These are phyloP conservation scores for Cutaneotrichosporon sp. DNA, from an alignment of 1,284 basidiomycete genomes.

Conservation along the genomic window DNA sequence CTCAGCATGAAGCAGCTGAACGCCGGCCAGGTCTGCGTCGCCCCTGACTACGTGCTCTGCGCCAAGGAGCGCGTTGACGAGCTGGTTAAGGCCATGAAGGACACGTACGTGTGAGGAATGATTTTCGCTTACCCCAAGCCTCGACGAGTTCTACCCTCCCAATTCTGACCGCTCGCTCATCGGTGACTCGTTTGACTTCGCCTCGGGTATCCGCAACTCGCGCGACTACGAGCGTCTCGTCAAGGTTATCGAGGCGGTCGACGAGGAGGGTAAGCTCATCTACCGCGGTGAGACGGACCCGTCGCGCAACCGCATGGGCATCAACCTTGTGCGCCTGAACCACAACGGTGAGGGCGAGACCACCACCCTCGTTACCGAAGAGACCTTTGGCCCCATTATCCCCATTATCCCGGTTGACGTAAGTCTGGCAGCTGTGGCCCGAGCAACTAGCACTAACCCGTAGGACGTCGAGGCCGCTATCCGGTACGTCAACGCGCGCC, in stretches of 20 bases:
- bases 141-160: constrained; percentile 44
- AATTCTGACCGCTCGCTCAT: constrained; percentile 54
- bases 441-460: background rate
- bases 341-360: constrained; percentile 60
- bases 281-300: constrained; percentile 68
- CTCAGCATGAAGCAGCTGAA: constrained; percentile 79
- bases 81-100: constrained; percentile 63
- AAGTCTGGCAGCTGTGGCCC: constrained; percentile 25
- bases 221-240: constrained; percentile 65
- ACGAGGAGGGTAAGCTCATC: constrained; percentile 63
- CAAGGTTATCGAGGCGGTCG: constrained; percentile 63
- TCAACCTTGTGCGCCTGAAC: constrained; percentile 56
- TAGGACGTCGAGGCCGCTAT: constrained; percentile 69
- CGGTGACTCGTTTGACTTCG: constrained; percentile 53
- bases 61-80: constrained; percentile 63
- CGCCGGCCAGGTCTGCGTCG: constrained; percentile 65
- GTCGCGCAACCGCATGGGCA: constrained; percentile 49
- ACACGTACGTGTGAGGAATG: constrained; percentile 54
- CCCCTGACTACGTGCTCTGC: constrained; percentile 73
- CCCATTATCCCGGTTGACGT: constrained; percentile 71
- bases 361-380: constrained; percentile 71
- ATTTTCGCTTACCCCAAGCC: constrained; percentile 27
- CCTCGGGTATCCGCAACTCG: constrained; percentile 58
- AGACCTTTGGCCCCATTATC: constrained; percentile 70
- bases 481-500: constrained; percentile 61